These are phyloP conservation scores for Zychaea mexicana DNA, from an alignment of 371 early-diverging fungal species.

Conservation along the genomic window DNA sequence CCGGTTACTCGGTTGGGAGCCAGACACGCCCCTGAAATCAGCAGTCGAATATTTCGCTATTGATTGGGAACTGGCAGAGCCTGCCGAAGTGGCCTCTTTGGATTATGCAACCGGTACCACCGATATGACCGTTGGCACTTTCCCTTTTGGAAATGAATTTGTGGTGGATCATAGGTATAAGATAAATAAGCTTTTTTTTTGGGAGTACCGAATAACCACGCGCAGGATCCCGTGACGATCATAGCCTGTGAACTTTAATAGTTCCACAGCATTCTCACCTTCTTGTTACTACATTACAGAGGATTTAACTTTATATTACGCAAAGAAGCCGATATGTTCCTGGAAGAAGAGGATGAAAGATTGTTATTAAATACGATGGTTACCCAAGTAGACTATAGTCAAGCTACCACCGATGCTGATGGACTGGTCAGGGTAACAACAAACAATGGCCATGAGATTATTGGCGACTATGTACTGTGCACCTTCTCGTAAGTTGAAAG, in stretches of 20 bases:
- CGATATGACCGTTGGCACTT: slow-evolving; percentile 31
- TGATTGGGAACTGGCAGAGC: slow-evolving; percentile 53
- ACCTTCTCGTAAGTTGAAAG: slow-evolving; percentile 42
- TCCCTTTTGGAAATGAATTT: slow-evolving; percentile 46
- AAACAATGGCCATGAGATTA: slow-evolving; percentile 28
- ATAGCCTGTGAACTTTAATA: too few species aligned
- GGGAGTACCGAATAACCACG: too few species aligned
- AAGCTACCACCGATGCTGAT: slow-evolving; percentile 4
- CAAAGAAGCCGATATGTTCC: slow-evolving; percentile 28
- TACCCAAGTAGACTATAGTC: slow-evolving; percentile 31
- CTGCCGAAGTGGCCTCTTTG: slow-evolving; percentile 43
- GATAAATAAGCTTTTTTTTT: too few species aligned
- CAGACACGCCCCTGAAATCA: slow-evolving; percentile 37
- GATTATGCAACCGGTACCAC: slow-evolving; percentile 45
- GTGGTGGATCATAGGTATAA: slow-evolving; percentile 42
- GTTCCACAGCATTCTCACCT: too few species aligned
- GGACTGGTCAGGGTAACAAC: slow-evolving; percentile 30
- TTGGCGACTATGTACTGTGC: slow-evolving; percentile 47
- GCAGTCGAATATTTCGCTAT: slow-evolving; percentile 50
- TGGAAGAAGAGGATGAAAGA: slow-evolving; percentile 24
- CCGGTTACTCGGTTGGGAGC: slow-evolving; percentile 37
- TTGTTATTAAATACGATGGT: slow-evolving; percentile 37
- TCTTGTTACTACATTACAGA: slow-evolving; percentile 21
- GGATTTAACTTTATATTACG: slow-evolving; percentile 46
- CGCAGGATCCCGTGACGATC: too few species aligned